Percentiles rank a stretch among this genome's conserved stretches.
These are phyloP conservation scores for Gracilaria gracilis DNA, from an alignment of 23 red algal species.

Conservation along the genomic window DNA sequence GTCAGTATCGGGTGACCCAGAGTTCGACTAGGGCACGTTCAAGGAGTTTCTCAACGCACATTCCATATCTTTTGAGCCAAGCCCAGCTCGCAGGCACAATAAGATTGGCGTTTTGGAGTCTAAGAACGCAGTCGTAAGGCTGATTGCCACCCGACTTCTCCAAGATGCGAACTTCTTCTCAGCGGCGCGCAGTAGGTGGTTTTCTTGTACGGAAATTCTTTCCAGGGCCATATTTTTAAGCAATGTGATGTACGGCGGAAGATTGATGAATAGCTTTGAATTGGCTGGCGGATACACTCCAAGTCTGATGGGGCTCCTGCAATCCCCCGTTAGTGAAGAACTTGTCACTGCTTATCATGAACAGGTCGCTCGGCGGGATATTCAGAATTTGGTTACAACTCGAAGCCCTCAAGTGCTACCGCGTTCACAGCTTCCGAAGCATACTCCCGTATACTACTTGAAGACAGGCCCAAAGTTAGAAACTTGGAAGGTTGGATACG, in stretches of 20 bases:
- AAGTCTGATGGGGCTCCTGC: conserved; percentile 7
- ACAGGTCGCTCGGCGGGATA: too few relatives aligned
- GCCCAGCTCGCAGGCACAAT: conserved; percentile 46
- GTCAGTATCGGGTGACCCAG: conserved; percentile 19
- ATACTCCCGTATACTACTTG: conserved; percentile 31
- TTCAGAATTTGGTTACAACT: too few relatives aligned
- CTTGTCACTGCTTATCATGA: not conserved
- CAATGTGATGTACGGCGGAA: conserved; percentile 36
- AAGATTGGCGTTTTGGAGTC: conserved; percentile 35
- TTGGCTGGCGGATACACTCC: conserved; percentile 32
- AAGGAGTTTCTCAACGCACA: conserved; percentile 1
- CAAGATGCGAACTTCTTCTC: conserved; percentile 38
- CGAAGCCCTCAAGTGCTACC: not conserved
- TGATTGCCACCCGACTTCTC: too few relatives aligned
- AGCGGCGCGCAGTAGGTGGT: not conserved
- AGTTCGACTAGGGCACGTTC: conserved; percentile 30
- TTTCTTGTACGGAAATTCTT: conserved; percentile 8
- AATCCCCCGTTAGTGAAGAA: not conserved
- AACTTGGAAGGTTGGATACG: conserved; percentile 25
- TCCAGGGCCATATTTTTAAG: conserved; percentile 21
- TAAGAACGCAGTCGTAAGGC: conserved; percentile 37
- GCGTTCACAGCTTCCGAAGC: not conserved
- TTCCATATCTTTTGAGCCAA: not conserved
- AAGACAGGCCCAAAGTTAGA: conserved; percentile 37
- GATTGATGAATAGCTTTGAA: conserved; percentile 2